Conservation (phyloP, 2,329 filamentous ascomycete species). For the Penicillium sclerotigenum region DNA sequence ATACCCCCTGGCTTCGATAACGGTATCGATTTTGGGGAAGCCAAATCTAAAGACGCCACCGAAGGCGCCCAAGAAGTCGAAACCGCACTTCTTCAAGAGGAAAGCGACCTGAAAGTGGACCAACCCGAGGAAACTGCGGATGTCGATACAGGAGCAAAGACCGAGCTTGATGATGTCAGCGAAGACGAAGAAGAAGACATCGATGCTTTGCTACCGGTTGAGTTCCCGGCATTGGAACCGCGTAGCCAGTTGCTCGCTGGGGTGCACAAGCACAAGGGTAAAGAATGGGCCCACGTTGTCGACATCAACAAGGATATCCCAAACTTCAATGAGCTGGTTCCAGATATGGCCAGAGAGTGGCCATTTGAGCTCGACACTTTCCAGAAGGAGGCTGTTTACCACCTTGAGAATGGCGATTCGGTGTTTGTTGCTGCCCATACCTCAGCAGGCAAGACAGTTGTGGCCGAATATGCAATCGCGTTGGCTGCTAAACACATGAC, state of each 20-base stretch:
- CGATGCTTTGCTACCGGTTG: constrained; percentile 81
- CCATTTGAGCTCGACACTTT: constrained; percentile 97
- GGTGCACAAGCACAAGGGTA: constrained; percentile 68
- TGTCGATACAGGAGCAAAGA: constrained; percentile 31
- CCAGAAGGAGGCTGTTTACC: constrained; percentile 97
- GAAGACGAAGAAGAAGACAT: constrained; percentile 57
- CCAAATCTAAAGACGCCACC: constrained; percentile 52
- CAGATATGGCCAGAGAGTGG: constrained; percentile 94
- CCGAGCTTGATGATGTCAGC: constrained; percentile 28
- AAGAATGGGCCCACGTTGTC: constrained; percentile 98
- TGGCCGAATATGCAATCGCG: constrained; percentile 96
- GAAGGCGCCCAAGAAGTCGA: constrained; percentile 69
- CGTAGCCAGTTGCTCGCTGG: constrained; percentile 71
- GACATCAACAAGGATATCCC: constrained; percentile 88
- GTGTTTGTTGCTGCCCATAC: constrained; percentile 98
- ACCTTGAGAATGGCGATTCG: constrained; percentile 92
- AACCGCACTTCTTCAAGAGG: constrained; percentile 54
- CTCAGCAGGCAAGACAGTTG: constrained; percentile 95
- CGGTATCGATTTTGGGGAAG: constrained; percentile 68
- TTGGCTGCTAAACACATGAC: constrained; percentile 98
- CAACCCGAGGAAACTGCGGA: constrained; percentile 48
- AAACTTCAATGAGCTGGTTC: constrained; percentile 92
- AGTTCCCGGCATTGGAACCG: constrained; percentile 88
- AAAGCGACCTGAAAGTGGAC: constrained; percentile 45
- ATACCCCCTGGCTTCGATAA: constrained; percentile 76